phyloP scores from a whole-genome alignment of 2,329 filamentous ascomycete species.

The Colletotrichum australisinense region DNA sequence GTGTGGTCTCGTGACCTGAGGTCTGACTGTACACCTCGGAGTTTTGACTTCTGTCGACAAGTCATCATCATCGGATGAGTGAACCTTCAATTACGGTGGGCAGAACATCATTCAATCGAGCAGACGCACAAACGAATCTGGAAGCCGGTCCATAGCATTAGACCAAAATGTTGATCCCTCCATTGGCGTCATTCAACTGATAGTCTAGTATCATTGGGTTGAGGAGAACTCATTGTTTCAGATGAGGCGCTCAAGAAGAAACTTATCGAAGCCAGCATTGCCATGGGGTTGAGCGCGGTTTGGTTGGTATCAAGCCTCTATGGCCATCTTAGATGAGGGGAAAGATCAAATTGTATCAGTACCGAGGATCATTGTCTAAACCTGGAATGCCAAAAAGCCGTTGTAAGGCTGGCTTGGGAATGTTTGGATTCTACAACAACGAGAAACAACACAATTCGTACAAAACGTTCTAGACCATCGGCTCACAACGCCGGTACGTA shows the following conservation, averaged over 20 bases:
- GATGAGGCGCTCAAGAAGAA: neutral
- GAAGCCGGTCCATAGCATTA: neutral
- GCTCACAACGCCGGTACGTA: neutral
- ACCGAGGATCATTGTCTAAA: neutral
- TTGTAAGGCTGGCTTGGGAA: slow-evolving; percentile 20
- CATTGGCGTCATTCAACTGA: neutral
- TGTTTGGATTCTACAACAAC: neutral
- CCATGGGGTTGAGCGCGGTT: neutral
- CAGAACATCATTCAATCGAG: neutral
- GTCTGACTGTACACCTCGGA: neutral
- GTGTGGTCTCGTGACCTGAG: neutral
- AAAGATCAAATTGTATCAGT: neutral
- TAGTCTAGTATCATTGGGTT: neutral
- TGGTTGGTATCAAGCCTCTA: neutral
- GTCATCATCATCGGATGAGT: slow-evolving; percentile 20
- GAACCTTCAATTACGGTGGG: neutral
- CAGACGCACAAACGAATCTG: neutral
- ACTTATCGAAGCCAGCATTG: neutral
- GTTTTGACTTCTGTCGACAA: slow-evolving; percentile 14
- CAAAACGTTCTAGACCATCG: slow-evolving; percentile 23
- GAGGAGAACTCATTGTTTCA: slow-evolving; percentile 20
- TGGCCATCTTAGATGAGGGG: neutral
- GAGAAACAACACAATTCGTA: neutral
- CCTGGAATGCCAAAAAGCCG: neutral
- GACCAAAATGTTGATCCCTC: neutral